Evolutionary conservation across 306 rosid species (phyloP).

Genomic region (Medicago truncatula): DNA sequence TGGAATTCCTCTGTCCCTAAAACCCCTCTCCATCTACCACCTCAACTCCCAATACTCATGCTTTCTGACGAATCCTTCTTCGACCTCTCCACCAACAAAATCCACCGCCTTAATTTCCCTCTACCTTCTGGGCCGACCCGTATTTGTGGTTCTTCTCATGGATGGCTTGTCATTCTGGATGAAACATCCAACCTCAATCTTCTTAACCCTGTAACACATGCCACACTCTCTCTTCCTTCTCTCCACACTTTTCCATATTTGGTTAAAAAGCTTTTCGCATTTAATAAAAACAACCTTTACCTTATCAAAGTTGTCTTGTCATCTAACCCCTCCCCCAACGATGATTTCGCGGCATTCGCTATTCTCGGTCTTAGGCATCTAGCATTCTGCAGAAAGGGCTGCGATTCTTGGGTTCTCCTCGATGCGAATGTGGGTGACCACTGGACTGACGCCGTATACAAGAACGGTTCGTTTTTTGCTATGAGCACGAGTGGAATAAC

Average conservation of each 20-base stretch:
- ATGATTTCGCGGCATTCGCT: slow-evolving; percentile 54
- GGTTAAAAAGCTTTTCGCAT: slow-evolving; percentile 44
- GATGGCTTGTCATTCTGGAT: slow-evolving; percentile 62
- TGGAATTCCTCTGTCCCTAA: background rate
- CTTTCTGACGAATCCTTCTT: slow-evolving; percentile 58
- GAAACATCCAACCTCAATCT: slow-evolving; percentile 43
- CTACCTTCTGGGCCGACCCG: slow-evolving; percentile 41
- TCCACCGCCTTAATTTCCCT: slow-evolving; percentile 63
- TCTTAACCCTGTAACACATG: background rate
- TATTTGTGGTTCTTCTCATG: slow-evolving; percentile 52
- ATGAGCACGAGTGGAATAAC: slow-evolving; percentile 55
- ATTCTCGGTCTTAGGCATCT: slow-evolving; percentile 48
- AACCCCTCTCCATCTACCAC: slow-evolving; percentile 51
- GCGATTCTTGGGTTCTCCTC: slow-evolving; percentile 49
- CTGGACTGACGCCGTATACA: slow-evolving; percentile 4
- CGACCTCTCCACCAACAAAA: slow-evolving; percentile 49
- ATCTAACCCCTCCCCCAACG: slow-evolving; percentile 41
- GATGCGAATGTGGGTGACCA: background rate
- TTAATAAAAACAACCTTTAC: slow-evolving; percentile 55
- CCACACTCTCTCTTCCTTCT: background rate
- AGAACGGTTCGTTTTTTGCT: slow-evolving; percentile 51
- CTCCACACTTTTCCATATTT: slow-evolving; percentile 57
- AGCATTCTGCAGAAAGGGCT: slow-evolving; percentile 53
- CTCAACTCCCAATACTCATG: slow-evolving; percentile 76
- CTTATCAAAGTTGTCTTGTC: slow-evolving; percentile 61